Evolutionary conservation across 345 rosid species (phyloP), one percentile per base, ranked within the genome.

Genomic region (Salix arbutifolia): DNA sequence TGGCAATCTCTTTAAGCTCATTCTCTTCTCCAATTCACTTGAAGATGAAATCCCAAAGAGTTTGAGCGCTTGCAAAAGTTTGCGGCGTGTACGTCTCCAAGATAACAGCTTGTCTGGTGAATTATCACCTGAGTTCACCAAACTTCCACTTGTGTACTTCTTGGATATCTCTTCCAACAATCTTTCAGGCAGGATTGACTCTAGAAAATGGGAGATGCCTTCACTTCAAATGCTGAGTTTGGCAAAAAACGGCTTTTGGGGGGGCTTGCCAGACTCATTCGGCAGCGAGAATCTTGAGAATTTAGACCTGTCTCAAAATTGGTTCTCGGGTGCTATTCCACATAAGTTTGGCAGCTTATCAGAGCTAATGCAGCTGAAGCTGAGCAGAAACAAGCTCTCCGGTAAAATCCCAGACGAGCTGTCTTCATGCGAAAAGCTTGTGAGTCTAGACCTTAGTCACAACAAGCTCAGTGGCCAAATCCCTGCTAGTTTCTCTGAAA

Each of bases 1-100:
- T 3, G 91, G 93, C 44, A 69, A 77, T 44, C 95, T 94, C 35
- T 84, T 84, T 52, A 94, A 94, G 86, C 92, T 94, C 72, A 91
- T 94, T 78, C 92, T 94, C 40, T 94, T 94, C 82, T 88, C 94
- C 5, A 94, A 94, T 76, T 84, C 89, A n/a, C 84, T 94, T 1
- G 71, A 86, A 48, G 90, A 89, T 10, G 81, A 79, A 66, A 87
- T 94, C 72, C 98, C 98, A 0, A 67, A 26, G 33, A 79, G 81
- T 26, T 80, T 92, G 58, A 79, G 91, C 71, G 17, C 69, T 31
- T 94, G 98, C 84, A 78, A 48, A 46, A 90, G 92, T 83, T 84
- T 91, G 81, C 83, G 72, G 74, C 87, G 98, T 8, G 89, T 94
- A 3, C 89, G 98, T 58, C 91, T 94, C 48, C 95, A 94, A 69